Conservation (phyloP, 2,329 filamentous ascomycete species). For the Byssothecium circinans region DNA sequence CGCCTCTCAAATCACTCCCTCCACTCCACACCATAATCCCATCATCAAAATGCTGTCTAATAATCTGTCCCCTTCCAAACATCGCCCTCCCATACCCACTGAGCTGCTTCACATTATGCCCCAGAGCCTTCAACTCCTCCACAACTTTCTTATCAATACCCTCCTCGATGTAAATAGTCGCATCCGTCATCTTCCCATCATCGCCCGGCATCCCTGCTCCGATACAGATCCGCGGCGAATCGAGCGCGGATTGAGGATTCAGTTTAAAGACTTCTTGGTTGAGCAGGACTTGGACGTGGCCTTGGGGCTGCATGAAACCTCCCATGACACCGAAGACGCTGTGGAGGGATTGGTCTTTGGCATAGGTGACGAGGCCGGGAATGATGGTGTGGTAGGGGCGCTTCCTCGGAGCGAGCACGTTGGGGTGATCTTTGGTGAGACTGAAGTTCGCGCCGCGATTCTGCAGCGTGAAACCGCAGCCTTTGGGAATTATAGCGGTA, state of each 20-base stretch:
- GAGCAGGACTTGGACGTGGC: constrained; percentile 88
- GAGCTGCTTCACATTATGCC: constrained; percentile 73
- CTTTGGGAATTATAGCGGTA: constrained; percentile 78
- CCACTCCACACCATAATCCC: constrained; percentile 77
- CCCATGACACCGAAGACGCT: constrained; percentile 96
- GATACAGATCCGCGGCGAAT: constrained; percentile 89
- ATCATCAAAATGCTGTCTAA: constrained; percentile 76
- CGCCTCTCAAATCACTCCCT: constrained; percentile 84
- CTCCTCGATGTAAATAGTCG: constrained; percentile 77
- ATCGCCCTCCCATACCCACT: constrained; percentile 64
- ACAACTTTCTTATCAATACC: constrained; percentile 72
- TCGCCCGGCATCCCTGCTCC: constrained; percentile 69
- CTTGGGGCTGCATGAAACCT: constrained; percentile 97
- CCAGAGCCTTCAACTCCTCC: constrained; percentile 66
- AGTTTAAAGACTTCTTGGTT: constrained; percentile 83
- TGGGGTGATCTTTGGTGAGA: constrained; percentile 72
- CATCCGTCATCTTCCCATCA: constrained; percentile 59
- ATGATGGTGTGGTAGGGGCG: constrained; percentile 98
- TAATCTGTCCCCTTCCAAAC: constrained; percentile 88
- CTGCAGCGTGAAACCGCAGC: constrained; percentile 90
- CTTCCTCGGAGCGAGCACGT: constrained; percentile 77
- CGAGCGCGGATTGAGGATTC: constrained; percentile 83
- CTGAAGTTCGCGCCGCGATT: constrained; percentile 90
- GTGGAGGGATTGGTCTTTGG: constrained; percentile 72
- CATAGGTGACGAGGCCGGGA: constrained; percentile 82